Conservation (phyloP, 1,139 yeast species). For the Kurtzmaniella natalensis region DNA sequence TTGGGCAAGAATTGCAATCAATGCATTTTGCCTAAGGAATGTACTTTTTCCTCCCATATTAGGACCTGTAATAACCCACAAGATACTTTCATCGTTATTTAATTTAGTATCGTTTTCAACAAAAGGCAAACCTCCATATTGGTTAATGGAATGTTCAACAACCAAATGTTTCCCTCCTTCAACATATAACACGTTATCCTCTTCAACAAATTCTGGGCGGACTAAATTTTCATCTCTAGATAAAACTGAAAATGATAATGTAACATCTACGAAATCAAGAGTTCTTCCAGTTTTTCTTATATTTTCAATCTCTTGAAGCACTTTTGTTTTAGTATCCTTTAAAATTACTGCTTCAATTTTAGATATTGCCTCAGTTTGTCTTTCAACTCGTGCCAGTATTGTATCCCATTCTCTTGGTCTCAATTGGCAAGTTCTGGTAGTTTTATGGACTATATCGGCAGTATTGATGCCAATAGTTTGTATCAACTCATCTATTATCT, state of each 20-base stretch:
- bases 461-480: slow-evolving; percentile 9
- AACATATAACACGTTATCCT: slow-evolving; percentile 37
- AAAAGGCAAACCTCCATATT: slow-evolving; percentile 44
- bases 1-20: slow-evolving; percentile 81
- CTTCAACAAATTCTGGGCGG: slow-evolving; percentile 60
- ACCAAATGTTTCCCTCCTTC: slow-evolving; percentile 77
- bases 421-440: slow-evolving; percentile 25
- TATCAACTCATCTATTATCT: slow-evolving; percentile 20
- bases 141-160: slow-evolving; percentile 72
- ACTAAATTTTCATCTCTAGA: slow-evolving; percentile 62
- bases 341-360: slow-evolving; percentile 44
- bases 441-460: slow-evolving; percentile 22
- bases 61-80: slow-evolving; percentile 89
- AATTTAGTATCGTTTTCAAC: slow-evolving; percentile 55
- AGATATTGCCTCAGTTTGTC: slow-evolving; percentile 22
- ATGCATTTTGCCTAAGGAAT: slow-evolving; percentile 80
- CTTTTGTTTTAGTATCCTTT: slow-evolving; percentile 32
- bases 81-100: slow-evolving; percentile 18
- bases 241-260: slow-evolving; percentile 66
- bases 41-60: slow-evolving; percentile 99
- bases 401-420: slow-evolving; percentile 32
- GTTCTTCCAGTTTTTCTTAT: slow-evolving; percentile 44
- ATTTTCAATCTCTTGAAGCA: slow-evolving; percentile 31
- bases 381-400: slow-evolving; percentile 24
- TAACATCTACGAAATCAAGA: slow-evolving; percentile 69